Evolutionary conservation across 1,284 basidiomycete genomes (phyloP), one percentile per base, ranked within the genome.

Genomic region (Phlebopus sp.): DNA sequence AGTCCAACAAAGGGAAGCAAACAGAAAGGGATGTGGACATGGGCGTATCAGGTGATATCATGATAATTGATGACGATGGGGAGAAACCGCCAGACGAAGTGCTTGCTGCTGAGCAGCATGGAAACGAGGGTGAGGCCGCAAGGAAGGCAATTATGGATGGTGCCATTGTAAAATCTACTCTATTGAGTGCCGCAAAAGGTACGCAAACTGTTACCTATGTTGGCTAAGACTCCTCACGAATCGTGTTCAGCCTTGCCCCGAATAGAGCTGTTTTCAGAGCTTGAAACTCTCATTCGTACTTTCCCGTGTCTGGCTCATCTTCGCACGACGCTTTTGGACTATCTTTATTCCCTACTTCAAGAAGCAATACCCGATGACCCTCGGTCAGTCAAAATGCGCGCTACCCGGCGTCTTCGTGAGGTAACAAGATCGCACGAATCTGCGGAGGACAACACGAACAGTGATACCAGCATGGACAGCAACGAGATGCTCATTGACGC

Each of bases 91-190:
- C 58, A 51, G 56, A 55, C n/a, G 55, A 63, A 23, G 53, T 59
- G 37, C 51, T 59, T 18, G 54, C 63, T 2, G 64, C 60, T 7
- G 65, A 68, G 19, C 62, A 67, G 17, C 69, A 61, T 21, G 66
- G 65, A 10, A 72, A 72, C 23, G 74, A 75, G 38, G 70, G 69
- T 15, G 75, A 76, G 51, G 67, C 66, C 31, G 82, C 83, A 25
- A 71, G 82, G 40, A 71, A 70, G 55, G 76, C 77, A 42, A 80
- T 90, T 57, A 74, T 89, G 73, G 69, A 80, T 37, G 87, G 88
- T 29, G 84, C 75, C 6, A 86, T 90, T 52, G 83, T 88, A 41
- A 81, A 77, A 59, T 76, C 81, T 36, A 85, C 84, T 19, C 80
- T 90, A 43, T 68, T 69, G 7, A 82, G 72, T 55, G 88, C 85